Conservation (phyloP, 257 asterid species). For the Thymus mandschuricus region DNA sequence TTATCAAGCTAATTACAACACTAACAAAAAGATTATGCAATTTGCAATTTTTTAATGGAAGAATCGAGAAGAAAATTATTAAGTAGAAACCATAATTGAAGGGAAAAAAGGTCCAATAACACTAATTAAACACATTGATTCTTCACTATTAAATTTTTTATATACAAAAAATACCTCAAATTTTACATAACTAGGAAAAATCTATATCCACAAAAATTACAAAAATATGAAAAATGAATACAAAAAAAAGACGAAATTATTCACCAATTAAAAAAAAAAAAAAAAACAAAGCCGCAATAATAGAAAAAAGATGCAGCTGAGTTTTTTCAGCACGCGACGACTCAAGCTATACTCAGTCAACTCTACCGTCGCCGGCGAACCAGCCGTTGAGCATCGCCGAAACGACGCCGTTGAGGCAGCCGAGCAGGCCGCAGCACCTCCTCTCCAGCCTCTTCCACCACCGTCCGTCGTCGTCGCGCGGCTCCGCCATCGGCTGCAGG, state of each 20-base stretch:
- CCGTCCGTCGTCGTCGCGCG: constrained; percentile 34
- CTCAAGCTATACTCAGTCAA: constrained; percentile 33
- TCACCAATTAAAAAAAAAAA: not conserved
- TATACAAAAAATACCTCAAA: not conserved
- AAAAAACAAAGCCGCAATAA: constrained; percentile 29
- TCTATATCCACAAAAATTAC: constrained; percentile 17
- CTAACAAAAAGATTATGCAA: no score
- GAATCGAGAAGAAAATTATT: no score
- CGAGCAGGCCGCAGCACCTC: constrained; percentile 40
- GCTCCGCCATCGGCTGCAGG: constrained; percentile 65
- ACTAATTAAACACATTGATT: not conserved
- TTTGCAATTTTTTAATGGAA: no score
- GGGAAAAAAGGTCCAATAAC: not conserved
- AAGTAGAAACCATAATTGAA: no score
- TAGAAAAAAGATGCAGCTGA: constrained; percentile 32
- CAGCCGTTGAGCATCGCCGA: constrained; percentile 35
- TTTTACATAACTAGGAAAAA: constrained; percentile 19
- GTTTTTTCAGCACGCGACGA: constrained; percentile 16
- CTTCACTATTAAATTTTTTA: not conserved
- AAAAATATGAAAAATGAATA: not conserved
- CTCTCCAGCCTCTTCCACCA: constrained; percentile 45
- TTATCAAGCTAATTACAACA: no score
- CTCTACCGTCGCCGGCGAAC: constrained; percentile 16
- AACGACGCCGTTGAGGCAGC: constrained; percentile 59
- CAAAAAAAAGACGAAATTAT: not conserved